phyloP scores from a whole-genome alignment of 1,284 basidiomycete species.

The Meripilus lineatus region DNA sequence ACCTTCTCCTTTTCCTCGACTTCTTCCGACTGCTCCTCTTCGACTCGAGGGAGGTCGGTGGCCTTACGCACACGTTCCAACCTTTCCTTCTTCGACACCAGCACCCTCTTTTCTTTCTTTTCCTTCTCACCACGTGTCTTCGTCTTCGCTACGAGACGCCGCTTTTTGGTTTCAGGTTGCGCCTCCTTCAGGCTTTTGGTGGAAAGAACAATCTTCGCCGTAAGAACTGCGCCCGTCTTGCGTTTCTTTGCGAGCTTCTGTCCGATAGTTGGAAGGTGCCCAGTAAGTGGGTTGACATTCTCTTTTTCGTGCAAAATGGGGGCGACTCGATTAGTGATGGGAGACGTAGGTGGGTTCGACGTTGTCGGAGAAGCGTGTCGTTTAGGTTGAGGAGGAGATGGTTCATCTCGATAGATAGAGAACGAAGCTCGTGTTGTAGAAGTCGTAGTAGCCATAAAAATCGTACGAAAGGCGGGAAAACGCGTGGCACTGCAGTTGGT shows the following conservation, averaged over 20 bases:
- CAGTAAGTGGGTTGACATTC: constrained; percentile 70
- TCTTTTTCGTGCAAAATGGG: constrained; percentile 59
- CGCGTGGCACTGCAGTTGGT: no score
- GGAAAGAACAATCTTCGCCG: constrained; percentile 41
- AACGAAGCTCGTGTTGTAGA: constrained; percentile 54
- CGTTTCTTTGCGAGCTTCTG: constrained; percentile 50
- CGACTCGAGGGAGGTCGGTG: constrained; percentile 36
- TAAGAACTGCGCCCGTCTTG: constrained; percentile 52
- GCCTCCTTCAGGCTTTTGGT: constrained; percentile 40
- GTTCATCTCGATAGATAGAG: constrained; percentile 59
- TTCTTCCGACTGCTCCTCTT: constrained; percentile 47
- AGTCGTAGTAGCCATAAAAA: constrained; percentile 15
- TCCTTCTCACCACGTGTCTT: background rate
- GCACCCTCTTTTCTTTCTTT: constrained; percentile 8
- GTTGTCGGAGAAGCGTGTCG: constrained; percentile 6
- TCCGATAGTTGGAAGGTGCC: constrained; percentile 41
- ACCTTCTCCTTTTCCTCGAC: constrained; percentile 26
- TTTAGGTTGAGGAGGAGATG: constrained; percentile 15
- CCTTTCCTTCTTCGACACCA: constrained; percentile 17
- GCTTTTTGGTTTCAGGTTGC: constrained; percentile 49
- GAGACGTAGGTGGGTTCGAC: constrained; percentile 10
- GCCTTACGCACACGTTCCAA: constrained; percentile 17
- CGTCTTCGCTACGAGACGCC: constrained; percentile 29
- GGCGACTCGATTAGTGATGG: constrained; percentile 9
- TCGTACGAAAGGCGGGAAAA: no score